A percentile compares a stretch with the other conserved stretches of the same genome.
These are phyloP conservation scores for Yarrowia sp. DNA, from an alignment of 805 yeast genomes.

Conservation along the genomic window DNA sequence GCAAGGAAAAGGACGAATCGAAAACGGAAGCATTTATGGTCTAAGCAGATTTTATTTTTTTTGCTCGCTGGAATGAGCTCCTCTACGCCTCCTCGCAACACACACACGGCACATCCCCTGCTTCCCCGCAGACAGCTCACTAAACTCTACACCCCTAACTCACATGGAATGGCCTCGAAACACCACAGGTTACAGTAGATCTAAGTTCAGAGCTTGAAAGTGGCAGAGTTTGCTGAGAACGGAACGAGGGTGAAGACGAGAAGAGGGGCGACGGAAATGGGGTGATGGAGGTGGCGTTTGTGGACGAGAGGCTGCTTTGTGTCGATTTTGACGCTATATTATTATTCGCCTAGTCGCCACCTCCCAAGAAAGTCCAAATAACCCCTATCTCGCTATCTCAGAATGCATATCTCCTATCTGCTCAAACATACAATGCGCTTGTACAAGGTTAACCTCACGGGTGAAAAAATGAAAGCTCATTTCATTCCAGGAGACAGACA, in stretches of 20 bases:
- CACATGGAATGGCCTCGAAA: conserved; percentile 23
- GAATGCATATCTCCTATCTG: conserved; percentile 3
- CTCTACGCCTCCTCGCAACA: no score
- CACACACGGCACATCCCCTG: neutral
- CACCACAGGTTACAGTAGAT: conserved; percentile 10
- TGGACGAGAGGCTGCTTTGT: no score
- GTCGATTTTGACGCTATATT: no score
- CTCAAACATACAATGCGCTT: no score
- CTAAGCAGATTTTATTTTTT: no score
- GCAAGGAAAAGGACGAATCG: no score
- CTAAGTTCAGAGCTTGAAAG: neutral
- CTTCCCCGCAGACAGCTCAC: conserved; percentile 19
- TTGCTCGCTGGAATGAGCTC: no score
- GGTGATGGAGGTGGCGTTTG: no score
- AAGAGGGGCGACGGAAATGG: neutral
- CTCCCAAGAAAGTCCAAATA: no score
- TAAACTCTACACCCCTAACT: conserved; percentile 9
- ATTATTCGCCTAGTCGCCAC: no score
- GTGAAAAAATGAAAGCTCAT: neutral
- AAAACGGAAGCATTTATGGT: no score
- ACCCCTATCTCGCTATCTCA: neutral
- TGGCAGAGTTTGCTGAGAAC: neutral
- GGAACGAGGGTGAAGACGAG: conserved; percentile 1
- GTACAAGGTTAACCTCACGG: neutral
- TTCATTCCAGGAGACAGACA: neutral